Evolutionary conservation across 1,284 basidiomycete species (phyloP), one percentile per base, ranked within the genome.

Genomic region (Pseudozyma tsukubaensis): DNA sequence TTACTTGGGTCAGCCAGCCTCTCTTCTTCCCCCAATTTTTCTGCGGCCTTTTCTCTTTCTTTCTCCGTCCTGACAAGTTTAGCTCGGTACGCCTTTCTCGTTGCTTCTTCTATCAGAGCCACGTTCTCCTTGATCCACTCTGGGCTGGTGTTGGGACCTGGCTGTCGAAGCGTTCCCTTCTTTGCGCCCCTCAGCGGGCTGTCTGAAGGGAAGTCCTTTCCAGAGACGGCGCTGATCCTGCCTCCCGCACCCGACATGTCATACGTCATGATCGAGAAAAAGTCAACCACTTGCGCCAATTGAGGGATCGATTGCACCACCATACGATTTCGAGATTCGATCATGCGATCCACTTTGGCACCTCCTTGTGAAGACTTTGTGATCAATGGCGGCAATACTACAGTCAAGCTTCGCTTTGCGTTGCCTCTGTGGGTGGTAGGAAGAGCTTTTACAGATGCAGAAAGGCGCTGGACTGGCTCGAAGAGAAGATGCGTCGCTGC

Each of bases 261-360:
- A 59, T 78, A 78, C 2, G 76, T 78, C 78, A 79, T 79, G 53
- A 78, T 56, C 18, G 50, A 64, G 13, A 77, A 50, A 34, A 13
- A 68, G 43, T 79, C 78, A 12, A 68, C 76, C 18, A 79, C 42
- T 1, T 42, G 24, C 1, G 67, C 60, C 14, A 79, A 43, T 12
- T 69, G 67, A 3, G 66, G 66, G 7, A 78, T 51, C 4, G 62
- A 60, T 24, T 77, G 72, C 0, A 69, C 60, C 24, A 73, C 60
- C 64, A 78, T 72, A 1, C 43, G 47, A 37, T 79, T 76, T 16
- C 60, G 60, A 32, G 53, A 55, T 2, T 61, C 34, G 29, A 66
- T 55, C 45, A 56, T 44, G 1, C 45, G 12, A 29, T 62, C 61
- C 0, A 59, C 16, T 19, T 64, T 66, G 1, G 24, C 29, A 1